Base-by-base conservation (phyloP, 176 grass and related monocot species). In the Saccharum spontaneum region DNA sequence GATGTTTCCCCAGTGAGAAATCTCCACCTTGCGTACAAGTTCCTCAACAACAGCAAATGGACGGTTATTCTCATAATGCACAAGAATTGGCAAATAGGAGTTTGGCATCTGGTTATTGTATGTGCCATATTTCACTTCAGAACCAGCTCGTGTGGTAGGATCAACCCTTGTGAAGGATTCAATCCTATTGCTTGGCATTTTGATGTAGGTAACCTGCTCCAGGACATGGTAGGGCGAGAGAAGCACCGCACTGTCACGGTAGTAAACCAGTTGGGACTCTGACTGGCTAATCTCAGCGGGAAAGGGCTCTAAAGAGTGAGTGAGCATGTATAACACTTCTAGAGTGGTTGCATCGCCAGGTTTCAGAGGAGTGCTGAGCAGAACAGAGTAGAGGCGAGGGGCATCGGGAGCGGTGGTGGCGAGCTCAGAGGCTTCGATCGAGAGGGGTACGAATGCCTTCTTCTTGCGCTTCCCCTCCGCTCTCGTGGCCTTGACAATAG, bases 1-100 rank as follows among this genome's bases (percentile, higher is more conserved):
- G 72, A 95, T 74, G 77, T 95, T 28, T 61, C 96, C 96, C 93
- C 96, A 98, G 74, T 98, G 96, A 45, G 96, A 98, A 84, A 98
- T 89, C 75, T 98, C 96, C 83, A 95, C 88, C 74, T 95, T 94
- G 71, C 96, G 91, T 44, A 92, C 83, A 73, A 98, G 83, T 76
- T 98, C 93, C 79, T 93, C 90, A 48, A 87, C 93, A 86, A 95
- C 81, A 60, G 86, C 85, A 94, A 98, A 98, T 10, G 96, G 93
- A 69, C 52, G 68, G 69, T 98, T 61, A 61, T 61, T 98, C 87
- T 98, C 91, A 84, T 86, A 94, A 84, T 98, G 96, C 78, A 98
- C 73, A 28, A 92, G 76, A 45, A 89, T 87, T 6, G 93, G 91
- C 34, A 80, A 67, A 86, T 93, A 90, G 15, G 89, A 82, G 73